Conservation (phyloP, 495 filamentous ascomycete genomes). For the Xylaria curta region DNA sequence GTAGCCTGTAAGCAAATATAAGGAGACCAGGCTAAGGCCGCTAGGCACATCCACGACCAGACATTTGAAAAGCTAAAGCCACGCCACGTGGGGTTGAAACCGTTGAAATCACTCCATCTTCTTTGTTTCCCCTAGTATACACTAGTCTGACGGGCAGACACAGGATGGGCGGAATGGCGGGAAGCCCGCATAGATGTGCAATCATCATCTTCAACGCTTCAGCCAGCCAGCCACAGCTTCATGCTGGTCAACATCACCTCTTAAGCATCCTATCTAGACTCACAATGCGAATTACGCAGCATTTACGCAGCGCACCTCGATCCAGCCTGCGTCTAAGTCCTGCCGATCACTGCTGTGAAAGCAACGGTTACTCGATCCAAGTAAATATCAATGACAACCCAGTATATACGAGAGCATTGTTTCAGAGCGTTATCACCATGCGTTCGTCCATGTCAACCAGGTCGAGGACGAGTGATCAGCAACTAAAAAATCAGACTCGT, state of each 20-base stretch:
- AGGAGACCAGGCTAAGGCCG: neutral
- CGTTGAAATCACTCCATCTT: slow-evolving; percentile 6
- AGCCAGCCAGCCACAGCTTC: neutral
- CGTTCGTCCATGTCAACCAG: neutral
- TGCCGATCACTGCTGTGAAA: neutral
- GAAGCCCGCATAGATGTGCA: neutral
- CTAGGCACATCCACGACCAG: neutral
- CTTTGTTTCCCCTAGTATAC: slow-evolving; percentile 4
- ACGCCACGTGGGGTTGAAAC: slow-evolving; percentile 19
- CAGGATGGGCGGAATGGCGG: neutral
- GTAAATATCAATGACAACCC: neutral
- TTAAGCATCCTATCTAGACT: neutral
- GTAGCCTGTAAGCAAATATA: slow-evolving; percentile 6
- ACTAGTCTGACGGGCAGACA: neutral
- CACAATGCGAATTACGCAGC: slow-evolving; percentile 12
- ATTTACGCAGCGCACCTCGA: neutral
- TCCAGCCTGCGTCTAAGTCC: neutral
- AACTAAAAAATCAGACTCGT: neutral
- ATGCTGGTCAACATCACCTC: neutral
- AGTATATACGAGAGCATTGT: neutral
- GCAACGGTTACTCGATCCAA: neutral
- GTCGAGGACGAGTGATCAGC: neutral
- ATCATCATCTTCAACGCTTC: neutral
- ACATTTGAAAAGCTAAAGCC: slow-evolving; percentile 9
- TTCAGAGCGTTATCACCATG: neutral